Evolutionary conservation across 352 stramenopile species (phyloP).

Genomic region (Globisporangium acanthophoron): DNA sequence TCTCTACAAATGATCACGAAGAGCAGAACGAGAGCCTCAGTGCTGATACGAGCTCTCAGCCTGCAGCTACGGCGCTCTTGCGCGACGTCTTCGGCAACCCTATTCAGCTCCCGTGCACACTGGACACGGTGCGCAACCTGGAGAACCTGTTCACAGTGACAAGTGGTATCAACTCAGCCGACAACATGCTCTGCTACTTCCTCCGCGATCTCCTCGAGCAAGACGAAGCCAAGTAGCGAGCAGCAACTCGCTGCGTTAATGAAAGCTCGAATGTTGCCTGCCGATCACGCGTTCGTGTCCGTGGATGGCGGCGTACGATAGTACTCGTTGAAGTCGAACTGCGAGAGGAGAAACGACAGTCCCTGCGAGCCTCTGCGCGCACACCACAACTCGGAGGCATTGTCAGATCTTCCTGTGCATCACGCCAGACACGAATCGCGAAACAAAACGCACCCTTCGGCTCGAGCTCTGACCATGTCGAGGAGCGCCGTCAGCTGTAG

Average conservation of each 20-base stretch:
- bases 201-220: slow-evolving; percentile 55
- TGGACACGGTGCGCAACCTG: slow-evolving; percentile 39
- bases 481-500: slow-evolving; percentile 62
- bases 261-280: neutral
- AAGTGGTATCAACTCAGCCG: slow-evolving; percentile 27
- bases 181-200: slow-evolving; percentile 71
- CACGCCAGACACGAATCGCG: neutral
- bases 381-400: slow-evolving; percentile 1
- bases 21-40: too few relatives aligned
- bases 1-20: neutral
- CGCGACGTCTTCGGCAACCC: slow-evolving; percentile 42
- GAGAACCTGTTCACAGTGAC: slow-evolving; percentile 47
- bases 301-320: slow-evolving; percentile 43
- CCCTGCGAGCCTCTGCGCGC: slow-evolving; percentile 58
- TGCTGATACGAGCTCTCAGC: neutral
- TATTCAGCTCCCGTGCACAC: slow-evolving; percentile 35
- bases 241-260: neutral
- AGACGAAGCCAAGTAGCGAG: neutral
- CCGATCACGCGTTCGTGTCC: slow-evolving; percentile 40
- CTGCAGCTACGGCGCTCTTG: neutral
- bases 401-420: neutral
- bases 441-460: slow-evolving; percentile 28
- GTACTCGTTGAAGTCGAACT: slow-evolving; percentile 91
- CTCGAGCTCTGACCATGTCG: slow-evolving; percentile 60
- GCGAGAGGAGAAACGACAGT: slow-evolving; percentile 81